Conservation (phyloP, 2,329 filamentous ascomycete species). For the Cercospora sp. region DNA sequence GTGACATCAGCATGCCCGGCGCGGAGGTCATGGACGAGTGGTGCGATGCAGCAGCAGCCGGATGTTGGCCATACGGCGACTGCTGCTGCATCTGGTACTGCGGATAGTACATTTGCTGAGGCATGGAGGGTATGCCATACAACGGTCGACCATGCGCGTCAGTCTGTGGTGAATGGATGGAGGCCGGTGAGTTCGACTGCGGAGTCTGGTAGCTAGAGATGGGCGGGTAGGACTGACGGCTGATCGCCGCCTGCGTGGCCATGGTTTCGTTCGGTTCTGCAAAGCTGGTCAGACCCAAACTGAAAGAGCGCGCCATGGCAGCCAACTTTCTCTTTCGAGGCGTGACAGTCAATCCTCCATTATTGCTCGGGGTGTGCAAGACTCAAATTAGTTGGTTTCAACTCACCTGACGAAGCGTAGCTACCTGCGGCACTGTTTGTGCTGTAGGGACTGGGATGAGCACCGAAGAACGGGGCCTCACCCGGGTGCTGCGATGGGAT, state of each 20-base stretch:
- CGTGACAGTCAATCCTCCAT: conserved; percentile 10
- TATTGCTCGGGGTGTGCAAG: conserved; percentile 23
- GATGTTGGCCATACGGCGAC: conserved; percentile 59
- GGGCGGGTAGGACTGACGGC: conserved; percentile 71
- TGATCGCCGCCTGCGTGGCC: conserved; percentile 65
- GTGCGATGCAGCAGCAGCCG: conserved; percentile 42
- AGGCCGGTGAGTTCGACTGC: conserved; percentile 91
- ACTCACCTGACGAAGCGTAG: conserved; percentile 84
- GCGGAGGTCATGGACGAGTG: conserved; percentile 57
- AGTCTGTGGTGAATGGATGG: conserved; percentile 87
- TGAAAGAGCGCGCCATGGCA: conserved; percentile 28
- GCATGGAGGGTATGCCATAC: conserved; percentile 82
- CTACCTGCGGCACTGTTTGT: conserved; percentile 77
- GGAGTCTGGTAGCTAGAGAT: conserved; percentile 81
- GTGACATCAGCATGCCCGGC: conserved; percentile 56
- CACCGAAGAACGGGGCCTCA: conserved; percentile 72
- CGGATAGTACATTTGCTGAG: conserved; percentile 79
- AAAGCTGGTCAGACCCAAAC: conserved; percentile 53
- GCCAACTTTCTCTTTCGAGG: conserved; percentile 14
- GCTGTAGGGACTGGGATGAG: conserved; percentile 80
- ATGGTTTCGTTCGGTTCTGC: conserved; percentile 73
- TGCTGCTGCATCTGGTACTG: conserved; percentile 52
- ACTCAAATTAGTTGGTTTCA: conserved; percentile 27
- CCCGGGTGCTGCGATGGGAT: conserved; percentile 62
- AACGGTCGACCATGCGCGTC: conserved; percentile 82